These are phyloP conservation scores for Hortiboletus flavorubellus DNA, from an alignment of 768 basidiomycete species.

Conservation along the genomic window DNA sequence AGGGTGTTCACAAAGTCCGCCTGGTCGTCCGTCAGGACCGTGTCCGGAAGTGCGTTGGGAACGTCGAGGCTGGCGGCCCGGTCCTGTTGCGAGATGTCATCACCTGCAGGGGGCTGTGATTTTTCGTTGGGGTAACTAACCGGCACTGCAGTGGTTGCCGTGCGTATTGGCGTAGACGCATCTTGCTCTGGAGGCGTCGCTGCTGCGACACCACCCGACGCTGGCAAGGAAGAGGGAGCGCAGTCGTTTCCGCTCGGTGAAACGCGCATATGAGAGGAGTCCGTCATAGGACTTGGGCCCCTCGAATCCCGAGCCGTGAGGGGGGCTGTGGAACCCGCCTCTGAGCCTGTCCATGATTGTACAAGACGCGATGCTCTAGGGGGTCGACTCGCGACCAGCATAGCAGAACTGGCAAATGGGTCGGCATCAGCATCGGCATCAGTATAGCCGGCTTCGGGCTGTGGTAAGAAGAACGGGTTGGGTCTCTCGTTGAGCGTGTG, in stretches of 20 bases:
- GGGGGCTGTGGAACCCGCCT: not conserved
- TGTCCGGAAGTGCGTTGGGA: not conserved
- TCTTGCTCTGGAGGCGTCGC: not conserved
- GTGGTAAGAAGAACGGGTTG: conserved; percentile 5
- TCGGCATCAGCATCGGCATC: not conserved
- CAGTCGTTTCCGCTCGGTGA: conserved; percentile 4
- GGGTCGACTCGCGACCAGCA: not conserved
- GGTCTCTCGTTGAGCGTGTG: conserved; percentile 1
- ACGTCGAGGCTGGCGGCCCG: not conserved
- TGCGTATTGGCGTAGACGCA: not conserved
- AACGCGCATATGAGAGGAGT: not conserved
- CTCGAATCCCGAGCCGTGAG: not conserved
- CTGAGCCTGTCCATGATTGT: conserved; percentile 8
- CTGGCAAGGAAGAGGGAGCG: not conserved
- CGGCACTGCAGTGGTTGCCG: not conserved
- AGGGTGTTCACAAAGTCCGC: conserved; percentile 25
- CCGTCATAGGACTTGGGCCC: not conserved
- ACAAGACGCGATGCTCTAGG: conserved; percentile 3
- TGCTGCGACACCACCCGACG: not conserved
- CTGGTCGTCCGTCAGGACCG: conserved; percentile 19
- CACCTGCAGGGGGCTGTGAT: not conserved
- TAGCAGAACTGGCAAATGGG: conserved; percentile 4
- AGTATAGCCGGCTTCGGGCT: conserved; percentile 5
- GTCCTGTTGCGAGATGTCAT: not conserved
- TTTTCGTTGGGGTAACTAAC: conserved; percentile 16